These are phyloP conservation scores for Gnomoniopsis smithogilvyi DNA, from an alignment of 2,329 filamentous ascomycete species.

Conservation along the genomic window DNA sequence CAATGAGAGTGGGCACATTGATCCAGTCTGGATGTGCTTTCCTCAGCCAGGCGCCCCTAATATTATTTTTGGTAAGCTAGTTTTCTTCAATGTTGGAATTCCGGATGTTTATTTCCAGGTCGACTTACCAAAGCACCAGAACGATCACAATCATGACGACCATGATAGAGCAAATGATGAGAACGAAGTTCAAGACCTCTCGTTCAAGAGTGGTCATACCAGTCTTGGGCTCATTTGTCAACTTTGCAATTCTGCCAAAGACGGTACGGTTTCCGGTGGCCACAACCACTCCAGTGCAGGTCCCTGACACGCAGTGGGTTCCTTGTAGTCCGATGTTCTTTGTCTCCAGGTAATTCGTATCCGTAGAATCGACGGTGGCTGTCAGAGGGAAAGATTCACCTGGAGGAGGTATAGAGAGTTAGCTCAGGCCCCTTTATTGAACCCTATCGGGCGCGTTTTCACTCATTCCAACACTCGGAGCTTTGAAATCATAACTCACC, in stretches of 20 bases:
- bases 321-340: slow-evolving; percentile 74
- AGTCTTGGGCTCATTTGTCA: slow-evolving; percentile 66
- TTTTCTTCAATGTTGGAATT: slow-evolving; percentile 25
- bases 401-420: slow-evolving; percentile 16
- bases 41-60: slow-evolving; percentile 67
- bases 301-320: slow-evolving; percentile 73
- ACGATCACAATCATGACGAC: slow-evolving; percentile 62
- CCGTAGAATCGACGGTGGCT: slow-evolving; percentile 62
- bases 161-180: slow-evolving; percentile 67
- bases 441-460: too few relatives aligned
- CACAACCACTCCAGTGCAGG: slow-evolving; percentile 64
- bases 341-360: slow-evolving; percentile 74
- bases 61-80: not conserved
- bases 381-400: slow-evolving; percentile 65
- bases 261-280: slow-evolving; percentile 71
- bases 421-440: too few relatives aligned
- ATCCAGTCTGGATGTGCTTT: slow-evolving; percentile 68
- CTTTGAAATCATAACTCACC: slow-evolving; percentile 35
- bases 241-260: slow-evolving; percentile 70
- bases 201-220: slow-evolving; percentile 68
- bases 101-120: slow-evolving; percentile 29
- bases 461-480: too few relatives aligned
- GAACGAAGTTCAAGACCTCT: slow-evolving; percentile 71
- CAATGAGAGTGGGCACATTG: slow-evolving; percentile 67
- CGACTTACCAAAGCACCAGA: slow-evolving; percentile 61